Conservation (phyloP, 352 stramenopile species). For the Globisporangium okanoganense region DNA sequence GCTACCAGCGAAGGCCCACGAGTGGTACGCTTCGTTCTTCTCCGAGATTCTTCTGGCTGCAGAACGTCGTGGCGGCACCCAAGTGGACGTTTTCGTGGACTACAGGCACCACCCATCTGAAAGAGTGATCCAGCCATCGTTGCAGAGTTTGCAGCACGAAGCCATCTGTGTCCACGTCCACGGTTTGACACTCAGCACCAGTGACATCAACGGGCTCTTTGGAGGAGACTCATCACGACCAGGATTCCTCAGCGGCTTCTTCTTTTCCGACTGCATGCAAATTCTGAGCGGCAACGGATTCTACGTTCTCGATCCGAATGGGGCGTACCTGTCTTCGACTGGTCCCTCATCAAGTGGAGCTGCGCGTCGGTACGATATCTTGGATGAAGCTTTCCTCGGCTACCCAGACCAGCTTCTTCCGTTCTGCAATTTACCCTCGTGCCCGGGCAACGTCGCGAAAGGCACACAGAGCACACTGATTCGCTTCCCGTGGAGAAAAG, state of each 20-base stretch:
- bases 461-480: constrained; percentile 58
- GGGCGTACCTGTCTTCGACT: constrained; percentile 31
- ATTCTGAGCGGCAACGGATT: constrained; percentile 73
- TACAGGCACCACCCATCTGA: constrained; percentile 56
- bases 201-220: constrained; percentile 54
- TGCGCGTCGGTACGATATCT: constrained; percentile 59
- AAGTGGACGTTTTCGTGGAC: constrained; percentile 72
- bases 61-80: constrained; percentile 43
- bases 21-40: constrained; percentile 48
- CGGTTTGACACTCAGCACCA: constrained; percentile 38
- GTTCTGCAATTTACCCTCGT: constrained; percentile 63
- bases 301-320: constrained; percentile 72
- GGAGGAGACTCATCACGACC: constrained; percentile 42
- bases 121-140: constrained; percentile 65
- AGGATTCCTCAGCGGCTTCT: constrained; percentile 58
- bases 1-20: constrained; percentile 22
- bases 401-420: constrained; percentile 75
- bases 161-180: constrained; percentile 73
- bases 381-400: constrained; percentile 51
- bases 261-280: constrained; percentile 72
- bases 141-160: constrained; percentile 68
- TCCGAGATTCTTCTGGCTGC: constrained; percentile 56
- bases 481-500: constrained; percentile 65
- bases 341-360: constrained; percentile 9
- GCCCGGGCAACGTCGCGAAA: constrained; percentile 44